Evolutionary conservation across 345 rosid species (phyloP).

Genomic region (Syzygium aqueum): DNA sequence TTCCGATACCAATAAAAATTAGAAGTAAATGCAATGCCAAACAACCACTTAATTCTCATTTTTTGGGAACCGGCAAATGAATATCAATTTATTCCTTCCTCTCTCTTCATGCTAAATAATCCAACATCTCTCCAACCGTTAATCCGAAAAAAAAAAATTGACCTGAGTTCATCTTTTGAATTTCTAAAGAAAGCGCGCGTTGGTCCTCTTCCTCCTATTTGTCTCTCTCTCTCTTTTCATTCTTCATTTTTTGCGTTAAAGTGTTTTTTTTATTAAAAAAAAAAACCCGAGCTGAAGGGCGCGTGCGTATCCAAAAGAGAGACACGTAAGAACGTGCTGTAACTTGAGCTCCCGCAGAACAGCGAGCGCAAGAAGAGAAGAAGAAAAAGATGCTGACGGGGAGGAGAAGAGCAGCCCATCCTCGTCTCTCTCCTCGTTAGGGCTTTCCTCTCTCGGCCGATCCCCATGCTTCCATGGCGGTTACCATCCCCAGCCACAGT

Average conservation of each 20-base stretch:
- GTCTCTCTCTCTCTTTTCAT: too few relatives aligned
- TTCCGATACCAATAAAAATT: not conserved
- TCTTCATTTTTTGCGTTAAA: not conserved
- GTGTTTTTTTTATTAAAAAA: not conserved
- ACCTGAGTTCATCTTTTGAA: not conserved
- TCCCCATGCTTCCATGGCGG: constrained; percentile 2
- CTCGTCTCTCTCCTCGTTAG: too few relatives aligned
- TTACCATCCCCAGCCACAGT: not conserved
- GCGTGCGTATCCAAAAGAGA: not conserved
- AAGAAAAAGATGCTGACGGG: not conserved
- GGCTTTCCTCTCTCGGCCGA: not conserved
- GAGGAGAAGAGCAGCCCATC: not conserved
- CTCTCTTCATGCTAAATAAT: not conserved
- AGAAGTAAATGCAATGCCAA: too few relatives aligned
- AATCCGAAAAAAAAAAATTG: not conserved
- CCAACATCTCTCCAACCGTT: not conserved
- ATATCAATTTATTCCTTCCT: not conserved
- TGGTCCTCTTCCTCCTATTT: not conserved
- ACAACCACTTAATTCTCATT: not conserved
- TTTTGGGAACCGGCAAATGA: not conserved
- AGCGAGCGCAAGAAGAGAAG: not conserved
- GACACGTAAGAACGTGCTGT: not conserved
- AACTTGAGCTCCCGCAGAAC: not conserved
- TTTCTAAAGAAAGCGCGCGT: not conserved
- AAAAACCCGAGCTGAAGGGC: not conserved